Percentiles rank a stretch among this genome's conserved stretches.
Conservation (phyloP, 306 rosid species). For the Crataegus laevigata region DNA sequence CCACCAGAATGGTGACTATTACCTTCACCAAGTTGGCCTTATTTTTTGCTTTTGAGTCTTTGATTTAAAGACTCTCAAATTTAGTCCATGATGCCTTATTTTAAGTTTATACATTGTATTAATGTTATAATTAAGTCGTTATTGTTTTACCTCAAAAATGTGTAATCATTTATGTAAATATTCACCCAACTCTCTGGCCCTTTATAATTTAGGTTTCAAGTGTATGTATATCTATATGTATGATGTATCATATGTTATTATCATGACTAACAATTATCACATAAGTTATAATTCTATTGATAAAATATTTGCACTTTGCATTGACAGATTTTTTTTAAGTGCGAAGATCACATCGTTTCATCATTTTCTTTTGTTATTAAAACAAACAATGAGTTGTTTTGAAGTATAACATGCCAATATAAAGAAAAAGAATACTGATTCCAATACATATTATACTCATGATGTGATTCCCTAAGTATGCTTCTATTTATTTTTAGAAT, state of each 20-base stretch:
- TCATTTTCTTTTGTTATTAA: not conserved
- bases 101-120: too few species aligned
- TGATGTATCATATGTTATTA: not conserved
- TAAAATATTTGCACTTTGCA: too few species aligned
- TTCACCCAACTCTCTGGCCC: not conserved
- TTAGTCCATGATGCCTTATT: not conserved
- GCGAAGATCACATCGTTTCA: too few species aligned
- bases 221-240: not conserved
- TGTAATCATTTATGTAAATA: not conserved
- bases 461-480: conserved; percentile 3
- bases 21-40: not conserved
- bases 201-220: not conserved
- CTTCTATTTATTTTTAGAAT: conserved; percentile 22
- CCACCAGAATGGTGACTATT: not conserved
- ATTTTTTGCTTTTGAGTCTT: not conserved
- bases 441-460: not conserved
- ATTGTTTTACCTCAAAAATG: too few species aligned
- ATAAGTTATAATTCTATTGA: too few species aligned
- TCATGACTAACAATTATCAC: not conserved
- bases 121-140: not conserved
- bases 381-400: not conserved
- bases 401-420: not conserved
- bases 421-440: not conserved
- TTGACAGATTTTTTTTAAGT: too few species aligned
- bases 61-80: not conserved